Base-by-base conservation (phyloP, 148 eudicot genomes). In the Fallopia convolvulus region DNA sequence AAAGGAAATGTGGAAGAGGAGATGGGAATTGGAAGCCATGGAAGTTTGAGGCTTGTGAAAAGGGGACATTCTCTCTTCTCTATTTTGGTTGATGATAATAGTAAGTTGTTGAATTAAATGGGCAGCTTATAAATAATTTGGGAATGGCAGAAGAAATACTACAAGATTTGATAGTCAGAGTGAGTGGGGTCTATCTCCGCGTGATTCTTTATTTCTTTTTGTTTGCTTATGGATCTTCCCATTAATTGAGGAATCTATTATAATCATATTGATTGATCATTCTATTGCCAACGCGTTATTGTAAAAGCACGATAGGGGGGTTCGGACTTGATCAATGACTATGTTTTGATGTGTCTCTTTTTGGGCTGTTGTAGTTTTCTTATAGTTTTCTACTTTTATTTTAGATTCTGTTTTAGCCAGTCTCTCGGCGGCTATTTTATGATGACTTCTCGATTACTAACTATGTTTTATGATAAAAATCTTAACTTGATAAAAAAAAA, bases 11-110 rank as follows among this genome's bases (percentile, higher is more conserved):
- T 33, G 44, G 10, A 68, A 6, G 20, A 39, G 44, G 2, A 68
- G 70, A 63, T 63, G 70, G 17, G 70, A 63, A 63, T 26, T 63
- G 15, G 40, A 63, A 30, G 40, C 70, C 70, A 63, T 63, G 5
- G 70, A 8, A 8, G 32, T 20, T 21, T 58, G 26, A 4, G 65
- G 70, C 6, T 61, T 61, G 14, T 61, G 68, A 8, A 18, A 33
- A 33, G 8, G 72, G 36, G 72, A 30, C 33, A 60, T 60, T 21
- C 26, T 60, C 33, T 60, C 33, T 14, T 33, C n/a, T 32, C 33
- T 6, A 44, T 15, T 66, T 36, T 33, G 14, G n/a, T 61, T 61
- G 65, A 30, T 11, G 2, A 10, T 17, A 39, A 33, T 33, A 26
- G 30, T 26, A 26, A 26, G 30, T 26, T 68, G 44, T 33, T 33